Evolutionary conservation across 1,284 basidiomycete genomes (phyloP).

Genomic region (Trichosporon faecale): DNA sequence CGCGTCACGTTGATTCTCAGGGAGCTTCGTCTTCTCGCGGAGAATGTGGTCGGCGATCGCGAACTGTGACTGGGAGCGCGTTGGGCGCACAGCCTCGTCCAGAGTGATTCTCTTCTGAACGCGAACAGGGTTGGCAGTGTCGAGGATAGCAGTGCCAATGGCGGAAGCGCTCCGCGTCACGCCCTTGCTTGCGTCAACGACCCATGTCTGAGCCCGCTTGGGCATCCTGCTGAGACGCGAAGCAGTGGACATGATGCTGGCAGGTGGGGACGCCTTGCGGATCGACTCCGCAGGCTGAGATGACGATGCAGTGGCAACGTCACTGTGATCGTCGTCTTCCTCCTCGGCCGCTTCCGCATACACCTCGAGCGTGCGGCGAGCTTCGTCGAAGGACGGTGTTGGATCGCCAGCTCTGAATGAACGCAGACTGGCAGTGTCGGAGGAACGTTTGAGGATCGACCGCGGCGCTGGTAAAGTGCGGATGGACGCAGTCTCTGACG

Average conservation of each 20-base stretch:
- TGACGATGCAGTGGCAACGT: not conserved
- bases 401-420: not conserved
- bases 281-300: not conserved
- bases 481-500: conserved; percentile 3
- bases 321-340: not conserved
- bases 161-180: not conserved
- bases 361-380: not conserved
- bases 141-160: not conserved
- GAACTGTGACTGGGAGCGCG: conserved; percentile 3
- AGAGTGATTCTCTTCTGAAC: conserved; percentile 4
- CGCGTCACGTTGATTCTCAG: not conserved
- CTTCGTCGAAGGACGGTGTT: not conserved
- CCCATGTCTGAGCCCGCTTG: not conserved
- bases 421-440: not conserved
- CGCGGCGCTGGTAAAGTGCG: not conserved
- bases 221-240: not conserved
- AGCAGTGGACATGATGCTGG: conserved; percentile 3
- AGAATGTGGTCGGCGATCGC: conserved; percentile 8
- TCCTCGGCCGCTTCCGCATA: not conserved
- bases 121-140: not conserved
- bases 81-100: not conserved
- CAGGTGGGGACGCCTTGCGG: not conserved
- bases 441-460: conserved; percentile 4
- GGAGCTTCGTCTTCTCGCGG: conserved; percentile 1
- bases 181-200: not conserved